Conservation (phyloP, 2,329 filamentous ascomycete species). For the Nigrospora sphaerica region DNA sequence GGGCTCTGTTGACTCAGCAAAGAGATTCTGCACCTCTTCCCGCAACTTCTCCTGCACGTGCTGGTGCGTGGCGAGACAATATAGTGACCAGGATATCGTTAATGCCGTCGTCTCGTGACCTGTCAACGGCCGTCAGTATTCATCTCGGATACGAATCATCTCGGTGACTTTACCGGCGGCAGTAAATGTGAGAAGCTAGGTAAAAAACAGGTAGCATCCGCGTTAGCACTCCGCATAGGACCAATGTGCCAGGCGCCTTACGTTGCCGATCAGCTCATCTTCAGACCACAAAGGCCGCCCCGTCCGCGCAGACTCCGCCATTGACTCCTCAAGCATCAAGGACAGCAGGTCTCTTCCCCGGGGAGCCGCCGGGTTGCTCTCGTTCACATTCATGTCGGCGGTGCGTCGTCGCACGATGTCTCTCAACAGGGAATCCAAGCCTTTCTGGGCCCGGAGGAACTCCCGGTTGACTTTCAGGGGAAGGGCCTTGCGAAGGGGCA, state of each 20-base stretch:
- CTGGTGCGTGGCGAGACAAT: constrained; percentile 21
- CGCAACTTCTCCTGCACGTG: constrained; percentile 23
- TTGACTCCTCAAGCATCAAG: constrained; percentile 21
- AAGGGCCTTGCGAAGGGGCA: constrained; percentile 25
- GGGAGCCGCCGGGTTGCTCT: constrained; percentile 8
- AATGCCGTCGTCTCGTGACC: constrained; percentile 28
- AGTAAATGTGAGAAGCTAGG: too few species aligned
- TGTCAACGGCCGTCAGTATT: background rate
- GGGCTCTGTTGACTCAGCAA: constrained; percentile 8
- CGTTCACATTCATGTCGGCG: constrained; percentile 16
- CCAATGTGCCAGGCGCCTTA: constrained; percentile 2
- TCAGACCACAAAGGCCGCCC: constrained; percentile 18
- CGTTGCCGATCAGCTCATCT: constrained; percentile 23
- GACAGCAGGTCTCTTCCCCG: constrained; percentile 18
- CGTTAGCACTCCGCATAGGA: too few species aligned
- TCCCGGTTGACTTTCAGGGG: constrained; percentile 29
- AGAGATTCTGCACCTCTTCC: constrained; percentile 18
- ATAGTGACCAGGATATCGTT: constrained; percentile 23
- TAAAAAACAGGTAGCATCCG: too few species aligned
- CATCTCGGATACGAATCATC: too few species aligned
- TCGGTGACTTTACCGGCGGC: too few species aligned
- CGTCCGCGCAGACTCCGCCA: constrained; percentile 10
- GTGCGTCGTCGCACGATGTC: constrained; percentile 20
- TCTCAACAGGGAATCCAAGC: constrained; percentile 25
- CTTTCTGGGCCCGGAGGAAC: constrained; percentile 25